Base-by-base conservation (phyloP, 345 rosid species). In the Populus davidiana region DNA sequence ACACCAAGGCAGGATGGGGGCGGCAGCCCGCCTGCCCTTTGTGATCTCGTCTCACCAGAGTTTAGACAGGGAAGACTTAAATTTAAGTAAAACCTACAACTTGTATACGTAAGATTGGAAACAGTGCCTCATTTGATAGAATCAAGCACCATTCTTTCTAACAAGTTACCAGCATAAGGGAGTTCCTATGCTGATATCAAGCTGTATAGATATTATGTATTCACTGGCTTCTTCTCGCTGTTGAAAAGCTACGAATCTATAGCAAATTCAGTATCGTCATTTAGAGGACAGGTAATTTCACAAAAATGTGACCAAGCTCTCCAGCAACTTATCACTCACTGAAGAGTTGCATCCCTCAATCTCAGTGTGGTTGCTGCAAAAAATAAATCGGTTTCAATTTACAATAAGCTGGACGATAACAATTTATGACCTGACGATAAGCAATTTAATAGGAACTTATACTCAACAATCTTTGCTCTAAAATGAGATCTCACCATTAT, bases 61-160 rank as follows among this genome's bases (percentile, higher is more conserved):
- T 65, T 65, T 31, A 65, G 68, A 31, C 68, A 2, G 39, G 68
- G 35, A 35, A 27, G 6, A 8, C 6, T 7, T 65, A 14, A 10
- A 59, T 13, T 65, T 12, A n/a, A 38, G 52, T 11, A 21, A 73
- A 82, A 66, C 59, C 85, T 72, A 82, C 70, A 69, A 67, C 67
- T 74, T 39, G 75, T 84, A 71, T 78, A 70, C 80, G 77, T 73
- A 72, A 66, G 72, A 67, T n/a, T 44, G 59, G 61, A 38, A 71
- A 65, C 72, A 83, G 71, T 74, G 83, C 80, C 82, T 75, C 79
- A 65, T 78, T 66, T 35, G 35, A 11, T n/a, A 62, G 71, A 20
- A 49, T 67, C 69, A 50, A 33, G 76, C 84, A 78, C 84, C 77
- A 23, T 23, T 64, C 31, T 10, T 73, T 76, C 80, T 69, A 69